Conservation (phyloP, 1,139 yeast species). For the Trichomonascaceae sp. region DNA sequence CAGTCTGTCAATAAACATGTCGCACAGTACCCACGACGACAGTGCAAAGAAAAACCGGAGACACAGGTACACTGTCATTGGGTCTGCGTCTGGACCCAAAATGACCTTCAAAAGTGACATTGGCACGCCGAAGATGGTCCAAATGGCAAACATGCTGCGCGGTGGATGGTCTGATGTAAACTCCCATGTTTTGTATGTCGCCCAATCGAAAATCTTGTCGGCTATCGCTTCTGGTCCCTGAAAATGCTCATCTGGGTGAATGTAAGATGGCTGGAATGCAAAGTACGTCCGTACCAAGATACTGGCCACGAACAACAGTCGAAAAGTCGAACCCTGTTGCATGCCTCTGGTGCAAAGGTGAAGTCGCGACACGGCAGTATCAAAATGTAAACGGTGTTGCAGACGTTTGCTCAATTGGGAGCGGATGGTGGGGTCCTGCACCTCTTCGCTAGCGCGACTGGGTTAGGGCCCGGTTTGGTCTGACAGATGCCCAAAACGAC, state of each 20-base stretch:
- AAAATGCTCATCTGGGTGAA: constrained; percentile 96
- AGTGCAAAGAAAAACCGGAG: constrained; percentile 46
- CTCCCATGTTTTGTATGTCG: constrained; percentile 74
- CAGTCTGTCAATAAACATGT: constrained; percentile 32
- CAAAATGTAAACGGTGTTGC: too few species aligned
- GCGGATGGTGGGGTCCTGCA: too few species aligned
- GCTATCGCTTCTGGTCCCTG: constrained; percentile 72
- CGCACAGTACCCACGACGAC: constrained; percentile 46
- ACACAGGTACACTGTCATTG: constrained; percentile 37
- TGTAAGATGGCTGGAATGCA: constrained; percentile 64
- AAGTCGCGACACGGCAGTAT: too few species aligned
- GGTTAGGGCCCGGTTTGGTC: too few species aligned
- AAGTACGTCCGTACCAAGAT: constrained; percentile 42
- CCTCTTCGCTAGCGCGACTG: too few species aligned
- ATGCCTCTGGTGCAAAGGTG: too few species aligned
- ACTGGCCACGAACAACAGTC: constrained; percentile 15
- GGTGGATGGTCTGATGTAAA: constrained; percentile 47
- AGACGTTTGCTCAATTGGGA: too few species aligned
- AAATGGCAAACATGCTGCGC: constrained; percentile 60
- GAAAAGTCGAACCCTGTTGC: constrained; percentile 1
- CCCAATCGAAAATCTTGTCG: constrained; percentile 34
- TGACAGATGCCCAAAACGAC: too few species aligned
- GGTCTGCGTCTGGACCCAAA: constrained; percentile 18
- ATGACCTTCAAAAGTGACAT: constrained; percentile 23
- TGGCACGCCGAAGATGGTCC: constrained; percentile 55